A percentile compares a stretch with the other conserved stretches of the same genome.
phyloP scores from a whole-genome alignment of 805 yeast species.

The Komagataella populi region DNA sequence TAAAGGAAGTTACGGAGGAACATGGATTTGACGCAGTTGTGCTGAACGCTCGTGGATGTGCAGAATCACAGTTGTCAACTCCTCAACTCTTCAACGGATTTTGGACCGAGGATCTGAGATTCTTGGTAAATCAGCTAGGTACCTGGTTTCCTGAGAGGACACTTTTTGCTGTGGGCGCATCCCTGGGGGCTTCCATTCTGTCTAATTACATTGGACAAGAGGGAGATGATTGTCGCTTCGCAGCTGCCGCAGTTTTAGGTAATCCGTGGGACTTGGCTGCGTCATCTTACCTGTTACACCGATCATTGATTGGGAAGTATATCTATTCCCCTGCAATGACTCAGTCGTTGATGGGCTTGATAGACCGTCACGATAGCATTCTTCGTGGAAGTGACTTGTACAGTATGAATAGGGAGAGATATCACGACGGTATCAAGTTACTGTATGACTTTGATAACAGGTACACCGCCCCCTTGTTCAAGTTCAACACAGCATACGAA shows the following conservation, averaged over 20 bases:
- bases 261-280: constrained; percentile 63
- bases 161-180: constrained; percentile 60
- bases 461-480: constrained; percentile 54
- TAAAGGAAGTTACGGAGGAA: constrained; percentile 23
- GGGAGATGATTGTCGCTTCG: constrained; percentile 28
- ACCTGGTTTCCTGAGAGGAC: constrained; percentile 44
- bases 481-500: constrained; percentile 47
- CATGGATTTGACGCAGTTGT: constrained; percentile 51
- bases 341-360: constrained; percentile 26
- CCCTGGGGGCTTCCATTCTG: constrained; percentile 66
- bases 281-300: constrained; percentile 29
- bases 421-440: constrained; percentile 9
- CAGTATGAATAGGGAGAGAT: constrained; percentile 6
- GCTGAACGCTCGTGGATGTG: constrained; percentile 67
- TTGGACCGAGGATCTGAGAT: constrained; percentile 58
- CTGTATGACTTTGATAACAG: constrained; percentile 48
- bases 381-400: constrained; percentile 18
- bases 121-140: constrained; percentile 36
- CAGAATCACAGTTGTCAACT: constrained; percentile 51
- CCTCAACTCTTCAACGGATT: constrained; percentile 59
- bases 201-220: constrained; percentile 64
- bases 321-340: constrained; percentile 41
- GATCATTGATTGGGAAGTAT: constrained; percentile 25
- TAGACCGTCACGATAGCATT: constrained; percentile 26
- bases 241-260: constrained; percentile 48